Evolutionary conservation across 129 eudicot species (phyloP).

Genomic region (Deinandra increscens): DNA sequence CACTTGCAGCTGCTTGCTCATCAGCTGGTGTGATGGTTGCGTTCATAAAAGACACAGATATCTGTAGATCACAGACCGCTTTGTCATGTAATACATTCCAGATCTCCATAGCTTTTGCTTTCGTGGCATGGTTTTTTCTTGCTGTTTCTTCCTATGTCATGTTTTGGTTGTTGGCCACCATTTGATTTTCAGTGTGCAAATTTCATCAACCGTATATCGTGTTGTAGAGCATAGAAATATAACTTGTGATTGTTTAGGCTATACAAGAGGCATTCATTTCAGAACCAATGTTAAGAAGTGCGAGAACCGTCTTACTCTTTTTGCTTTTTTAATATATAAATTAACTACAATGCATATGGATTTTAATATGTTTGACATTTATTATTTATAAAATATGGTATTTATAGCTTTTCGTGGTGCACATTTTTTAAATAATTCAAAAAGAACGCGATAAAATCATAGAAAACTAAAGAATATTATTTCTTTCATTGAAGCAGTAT

Average conservation of each 20-base stretch:
- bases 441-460: no score
- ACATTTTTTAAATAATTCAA: no score
- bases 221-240: background rate
- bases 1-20: slow-evolving; percentile 80
- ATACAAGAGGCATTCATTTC: no score
- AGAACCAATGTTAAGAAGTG: no score
- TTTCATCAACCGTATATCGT: background rate
- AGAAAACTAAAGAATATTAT: no score
- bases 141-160: slow-evolving; percentile 68
- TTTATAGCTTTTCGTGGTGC: no score
- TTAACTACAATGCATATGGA: no score
- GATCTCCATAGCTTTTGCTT: slow-evolving; percentile 71
- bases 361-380: no score
- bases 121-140: slow-evolving; percentile 75
- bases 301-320: no score
- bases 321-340: no score
- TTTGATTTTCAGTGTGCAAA: slow-evolving; percentile 23
- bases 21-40: slow-evolving; percentile 81
- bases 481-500: no score
- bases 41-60: slow-evolving; percentile 49
- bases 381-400: no score
- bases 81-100: slow-evolving; percentile 64
- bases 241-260: background rate
- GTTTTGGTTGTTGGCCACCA: slow-evolving; percentile 72
- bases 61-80: slow-evolving; percentile 41